These are phyloP conservation scores for Cephaloascus albidus DNA, from an alignment of 805 yeast genomes.

Conservation along the genomic window DNA sequence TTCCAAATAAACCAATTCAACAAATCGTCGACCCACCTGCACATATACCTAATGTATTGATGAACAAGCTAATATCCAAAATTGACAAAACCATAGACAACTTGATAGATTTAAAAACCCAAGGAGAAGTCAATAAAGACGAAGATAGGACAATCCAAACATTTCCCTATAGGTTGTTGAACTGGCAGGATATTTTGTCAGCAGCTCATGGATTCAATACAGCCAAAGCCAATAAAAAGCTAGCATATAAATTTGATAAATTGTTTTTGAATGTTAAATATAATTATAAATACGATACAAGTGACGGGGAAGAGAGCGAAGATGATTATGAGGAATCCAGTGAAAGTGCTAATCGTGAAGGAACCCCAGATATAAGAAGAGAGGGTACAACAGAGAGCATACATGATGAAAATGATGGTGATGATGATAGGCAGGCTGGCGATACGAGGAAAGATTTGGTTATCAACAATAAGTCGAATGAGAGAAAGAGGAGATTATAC, in stretches of 20 bases:
- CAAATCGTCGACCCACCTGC: background rate
- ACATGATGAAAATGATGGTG: too few species aligned
- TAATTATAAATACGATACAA: slow-evolving; percentile 17
- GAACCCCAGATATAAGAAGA: too few species aligned
- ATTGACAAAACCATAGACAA: background rate
- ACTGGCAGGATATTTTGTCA: slow-evolving; percentile 21
- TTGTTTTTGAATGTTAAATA: slow-evolving; percentile 15
- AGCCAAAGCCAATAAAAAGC: slow-evolving; percentile 6
- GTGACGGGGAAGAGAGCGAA: slow-evolving; percentile 2
- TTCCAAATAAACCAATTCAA: background rate
- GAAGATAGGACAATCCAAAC: background rate
- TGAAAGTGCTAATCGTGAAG: too few species aligned
- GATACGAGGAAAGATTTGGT: too few species aligned
- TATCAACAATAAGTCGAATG: too few species aligned
- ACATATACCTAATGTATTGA: background rate
- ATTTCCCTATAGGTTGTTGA: slow-evolving; percentile 1
- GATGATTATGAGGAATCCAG: slow-evolving; percentile 3
- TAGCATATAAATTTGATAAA: slow-evolving; percentile 15
- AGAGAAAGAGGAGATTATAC: background rate
- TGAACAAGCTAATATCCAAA: background rate
- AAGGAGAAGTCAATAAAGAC: background rate
- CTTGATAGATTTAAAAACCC: background rate
- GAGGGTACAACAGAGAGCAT: too few species aligned
- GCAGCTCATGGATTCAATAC: slow-evolving; percentile 9
- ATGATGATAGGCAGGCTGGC: too few species aligned